Evolutionary conservation across 345 rosid species (phyloP).

Genomic region (Acer yangbiense): DNA sequence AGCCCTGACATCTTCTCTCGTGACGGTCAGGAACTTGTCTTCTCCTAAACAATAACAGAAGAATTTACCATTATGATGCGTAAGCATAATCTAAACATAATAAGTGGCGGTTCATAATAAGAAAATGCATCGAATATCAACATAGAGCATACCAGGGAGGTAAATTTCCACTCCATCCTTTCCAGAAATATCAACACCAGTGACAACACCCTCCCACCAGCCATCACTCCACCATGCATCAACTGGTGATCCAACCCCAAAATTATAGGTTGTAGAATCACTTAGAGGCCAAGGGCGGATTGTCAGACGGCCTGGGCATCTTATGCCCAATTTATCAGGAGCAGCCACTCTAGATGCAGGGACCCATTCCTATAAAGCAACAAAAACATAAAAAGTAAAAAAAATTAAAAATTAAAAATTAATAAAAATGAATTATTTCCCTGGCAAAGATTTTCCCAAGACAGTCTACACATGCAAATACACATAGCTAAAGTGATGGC

Average conservation of each 20-base stretch:
- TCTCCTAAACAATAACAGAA: slow-evolving; percentile 33
- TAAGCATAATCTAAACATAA: background rate
- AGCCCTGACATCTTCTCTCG: slow-evolving; percentile 30
- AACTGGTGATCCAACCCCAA: slow-evolving; percentile 41
- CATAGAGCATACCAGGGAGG: slow-evolving; percentile 42
- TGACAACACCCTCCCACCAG: slow-evolving; percentile 59
- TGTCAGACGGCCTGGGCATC: slow-evolving; percentile 43
- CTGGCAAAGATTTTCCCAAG: background rate
- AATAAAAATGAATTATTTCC: background rate
- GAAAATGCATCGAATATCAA: background rate
- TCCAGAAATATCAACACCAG: slow-evolving; percentile 12
- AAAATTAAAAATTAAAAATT: too few species aligned
- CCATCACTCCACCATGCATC: slow-evolving; percentile 59
- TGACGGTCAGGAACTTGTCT: slow-evolving; percentile 30
- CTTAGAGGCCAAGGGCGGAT: slow-evolving; percentile 43
- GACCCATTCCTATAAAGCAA: slow-evolving; percentile 50
- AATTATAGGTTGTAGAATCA: slow-evolving; percentile 7
- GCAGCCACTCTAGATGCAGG: slow-evolving; percentile 33
- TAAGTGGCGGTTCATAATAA: background rate
- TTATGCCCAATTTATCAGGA: slow-evolving; percentile 50
- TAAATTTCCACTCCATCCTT: slow-evolving; percentile 35
- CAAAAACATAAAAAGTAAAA: background rate
- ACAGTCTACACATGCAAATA: background rate
- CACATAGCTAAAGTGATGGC: background rate
- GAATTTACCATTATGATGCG: slow-evolving; percentile 6